A percentile compares a stretch with the other conserved stretches of the same genome.
Conservation (phyloP, 345 rosid species). For the Microcos paniculata region DNA sequence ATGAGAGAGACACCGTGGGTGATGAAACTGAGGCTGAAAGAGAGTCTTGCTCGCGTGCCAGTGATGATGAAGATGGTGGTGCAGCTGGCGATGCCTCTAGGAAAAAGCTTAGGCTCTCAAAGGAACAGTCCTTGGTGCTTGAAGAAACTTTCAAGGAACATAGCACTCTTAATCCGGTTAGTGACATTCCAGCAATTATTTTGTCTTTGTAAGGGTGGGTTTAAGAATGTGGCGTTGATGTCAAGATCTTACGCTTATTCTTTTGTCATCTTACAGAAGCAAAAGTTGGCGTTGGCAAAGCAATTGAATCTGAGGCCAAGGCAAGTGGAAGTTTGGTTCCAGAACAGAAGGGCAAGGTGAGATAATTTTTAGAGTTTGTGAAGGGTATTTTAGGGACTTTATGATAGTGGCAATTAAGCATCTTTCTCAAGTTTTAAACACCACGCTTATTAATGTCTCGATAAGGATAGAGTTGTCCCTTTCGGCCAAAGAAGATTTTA, state of each 20-base stretch:
- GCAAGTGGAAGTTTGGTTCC: constrained; percentile 96
- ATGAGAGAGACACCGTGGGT: constrained; percentile 55
- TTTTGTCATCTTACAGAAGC: constrained; percentile 49
- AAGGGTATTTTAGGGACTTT: constrained; percentile 26
- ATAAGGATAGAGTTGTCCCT: constrained; percentile 40
- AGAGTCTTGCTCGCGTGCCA: constrained; percentile 65
- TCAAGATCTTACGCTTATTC: neutral
- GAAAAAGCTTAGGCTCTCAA: constrained; percentile 81
- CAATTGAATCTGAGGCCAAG: constrained; percentile 77
- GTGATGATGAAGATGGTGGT: constrained; percentile 73
- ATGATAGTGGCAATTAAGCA: too few relatives aligned
- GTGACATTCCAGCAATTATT: constrained; percentile 39
- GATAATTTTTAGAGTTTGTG: neutral
- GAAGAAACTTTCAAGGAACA: constrained; percentile 90
- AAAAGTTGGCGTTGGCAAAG: constrained; percentile 70
- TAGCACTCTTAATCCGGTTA: constrained; percentile 83
- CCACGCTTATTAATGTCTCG: constrained; percentile 24
- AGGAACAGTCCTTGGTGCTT: constrained; percentile 75
- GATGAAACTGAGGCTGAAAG: constrained; percentile 66
- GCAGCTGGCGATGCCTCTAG: constrained; percentile 61
- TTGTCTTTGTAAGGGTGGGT: neutral
- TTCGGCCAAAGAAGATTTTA: constrained; percentile 24
- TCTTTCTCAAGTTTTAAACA: neutral
- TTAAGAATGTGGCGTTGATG: neutral
- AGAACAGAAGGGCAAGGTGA: constrained; percentile 90